These are phyloP conservation scores for Cutaneotrichosporon arboriforme DNA, from an alignment of 1,284 basidiomycete species.

Conservation along the genomic window DNA sequence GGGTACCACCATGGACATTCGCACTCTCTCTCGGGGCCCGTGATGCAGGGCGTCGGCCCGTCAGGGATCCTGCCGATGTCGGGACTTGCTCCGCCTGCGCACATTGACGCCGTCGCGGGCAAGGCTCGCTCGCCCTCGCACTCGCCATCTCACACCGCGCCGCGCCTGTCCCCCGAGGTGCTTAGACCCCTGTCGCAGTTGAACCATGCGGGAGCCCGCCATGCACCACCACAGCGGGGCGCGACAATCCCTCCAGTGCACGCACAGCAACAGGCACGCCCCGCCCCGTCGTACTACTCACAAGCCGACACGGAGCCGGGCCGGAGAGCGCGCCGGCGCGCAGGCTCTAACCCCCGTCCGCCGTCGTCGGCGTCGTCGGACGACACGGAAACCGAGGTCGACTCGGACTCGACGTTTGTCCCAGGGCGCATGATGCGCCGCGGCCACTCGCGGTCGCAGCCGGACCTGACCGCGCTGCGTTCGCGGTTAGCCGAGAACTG, in stretches of 20 bases:
- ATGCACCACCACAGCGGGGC: conserved; percentile 3
- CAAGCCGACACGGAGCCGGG: not conserved
- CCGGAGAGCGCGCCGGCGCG: conserved; percentile 2
- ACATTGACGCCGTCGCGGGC: not conserved
- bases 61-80: too few relatives aligned
- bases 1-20: too few relatives aligned
- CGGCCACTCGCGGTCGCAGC: conserved; percentile 37
- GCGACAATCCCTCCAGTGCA: conserved; percentile 4
- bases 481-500: conserved; percentile 32
- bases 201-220: not conserved
- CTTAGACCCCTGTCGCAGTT: conserved; percentile 11
- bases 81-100: conserved; percentile 2
- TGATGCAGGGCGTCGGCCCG: not conserved
- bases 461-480: conserved; percentile 35
- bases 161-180: conserved; percentile 10
- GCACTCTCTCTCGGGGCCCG: too few relatives aligned
- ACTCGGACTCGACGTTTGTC: conserved; percentile 34
- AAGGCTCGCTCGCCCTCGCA: not conserved
- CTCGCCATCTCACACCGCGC: not conserved
- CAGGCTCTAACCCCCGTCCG: conserved; percentile 4
- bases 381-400: conserved; percentile 35
- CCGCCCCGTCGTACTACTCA: not conserved
- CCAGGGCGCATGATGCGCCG: conserved; percentile 20
- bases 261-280: conserved; percentile 1
- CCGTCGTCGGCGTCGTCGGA: conserved; percentile 12